Base-by-base conservation (phyloP, 306 rosid genomes). In the Trifolium pratense region DNA sequence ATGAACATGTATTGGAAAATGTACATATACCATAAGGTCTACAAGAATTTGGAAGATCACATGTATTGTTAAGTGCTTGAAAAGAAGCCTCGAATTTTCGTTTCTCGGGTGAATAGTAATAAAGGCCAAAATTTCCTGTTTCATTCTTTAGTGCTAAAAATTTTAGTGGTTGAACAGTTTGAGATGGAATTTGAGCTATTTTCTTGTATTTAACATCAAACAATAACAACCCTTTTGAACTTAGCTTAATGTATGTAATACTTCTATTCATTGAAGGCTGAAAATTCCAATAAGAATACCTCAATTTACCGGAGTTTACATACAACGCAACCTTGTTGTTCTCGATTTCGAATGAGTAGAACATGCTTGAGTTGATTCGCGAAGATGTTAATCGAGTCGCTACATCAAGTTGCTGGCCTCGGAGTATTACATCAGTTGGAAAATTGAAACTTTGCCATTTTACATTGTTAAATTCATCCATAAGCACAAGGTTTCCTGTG, bases 361-460 rank as follows among this genome's bases (percentile, higher is more conserved):
- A 83, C 14, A 80, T 71, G 42, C 75, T 77, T 4, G 90, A 75
- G 79, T 89, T 91, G 68, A 34, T 66, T 61, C 82, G 89, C 23
- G 70, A 83, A 23, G 98, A 84, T 39, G 93, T 91, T 73, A 94
- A 72, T 26, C 88, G 78, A 46, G 97, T 91, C 1, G 95, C 90
- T 39, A 91, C 91, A 36, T 88, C 87, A 4, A 94, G 90, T 64
- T 86, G 87, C 60, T 94, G 99, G 14, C 99, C 96, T 83, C 87
- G 74, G 4, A 94, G 95, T 71, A 94, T 91, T 23, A 88, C 92
- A 70, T 94, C 84, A 0, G 96, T 89, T 7, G 96, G 99, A 77
- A 91, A 94, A 76, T 94, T 91, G 90, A 91, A 94, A 80, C 96
- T 94, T 72, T 94, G 99, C 99, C 99, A 94, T 69, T 89, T 91